Base-by-base conservation (phyloP, 768 basidiomycete genomes). In the Suillus bovinus region DNA sequence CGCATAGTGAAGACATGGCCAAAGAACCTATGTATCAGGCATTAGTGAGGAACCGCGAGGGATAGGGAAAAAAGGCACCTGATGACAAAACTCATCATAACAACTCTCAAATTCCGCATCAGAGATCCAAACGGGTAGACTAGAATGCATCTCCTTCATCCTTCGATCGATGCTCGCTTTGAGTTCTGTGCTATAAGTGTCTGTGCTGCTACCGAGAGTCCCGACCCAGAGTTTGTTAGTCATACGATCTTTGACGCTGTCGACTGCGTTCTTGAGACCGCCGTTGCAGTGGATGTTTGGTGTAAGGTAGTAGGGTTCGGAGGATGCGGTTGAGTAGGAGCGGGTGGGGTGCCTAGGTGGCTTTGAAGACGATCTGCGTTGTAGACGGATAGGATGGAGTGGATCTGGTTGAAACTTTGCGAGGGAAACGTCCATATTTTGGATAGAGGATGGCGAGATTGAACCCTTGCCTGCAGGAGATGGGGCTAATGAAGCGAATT, bases 1-100 rank as follows among this genome's bases (percentile, higher is more conserved):
- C 11, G 90, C 89, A 68, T 93, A 94, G 72, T 94, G 93, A 20
- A 95, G 78, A 65, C 88, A 89, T 0, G 93, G 93, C 93, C 93
- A 95, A 33, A 94, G 81, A 20, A 94, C 91, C 74, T 79, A 63
- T 56, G 22, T 46, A 46, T 24, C 5, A 31, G 2, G 52, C 20
- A n/a, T 14, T 36, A 20, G 20, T 49, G 31, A 58, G 69, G 66
- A 34, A 67, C 66, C 9, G 68, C 62, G 41, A 66, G 68, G 16
- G 64, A 64, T 8, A 14, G 56, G 27, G 1, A 41, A 55, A 27
- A 58, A 47, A 72, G 62, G 11, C 70, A 83, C 84, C 75, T 91
- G 91, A 67, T 94, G 93, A 69, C 92, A 94, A 72, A 93, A 94
- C 67, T 90, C 88, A 71, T 93, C 91, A 66, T 94, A 94, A 70